A percentile compares a stretch with the other conserved stretches of the same genome.
Conservation (phyloP, 441 rosid species). For the Gossypium davidsonii region DNA sequence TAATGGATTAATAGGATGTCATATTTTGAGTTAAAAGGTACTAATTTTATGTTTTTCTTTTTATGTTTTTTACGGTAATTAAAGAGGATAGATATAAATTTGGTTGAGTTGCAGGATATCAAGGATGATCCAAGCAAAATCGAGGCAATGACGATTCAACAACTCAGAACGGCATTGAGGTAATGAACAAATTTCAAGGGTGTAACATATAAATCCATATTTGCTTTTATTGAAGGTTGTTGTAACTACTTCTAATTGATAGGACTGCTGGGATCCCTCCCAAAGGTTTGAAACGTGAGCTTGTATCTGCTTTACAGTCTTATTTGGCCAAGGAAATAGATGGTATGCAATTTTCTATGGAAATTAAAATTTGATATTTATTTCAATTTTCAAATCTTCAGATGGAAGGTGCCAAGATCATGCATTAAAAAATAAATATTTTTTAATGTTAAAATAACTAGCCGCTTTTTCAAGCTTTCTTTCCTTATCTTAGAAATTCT, state of each 20-base stretch:
- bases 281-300: conserved; percentile 63
- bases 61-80: neutral
- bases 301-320: conserved; percentile 54
- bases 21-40: neutral
- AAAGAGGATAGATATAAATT: conserved; percentile 1
- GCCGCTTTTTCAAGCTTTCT: neutral
- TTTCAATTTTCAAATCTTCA: conserved; percentile 2
- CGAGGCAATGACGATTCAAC: conserved; percentile 65
- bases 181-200: conserved; percentile 21
- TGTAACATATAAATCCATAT: neutral
- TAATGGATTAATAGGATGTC: conserved; percentile 13
- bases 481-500: conserved; percentile 9
- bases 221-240: neutral
- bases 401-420: neutral
- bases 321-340: conserved; percentile 35
- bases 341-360: conserved; percentile 33
- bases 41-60: neutral
- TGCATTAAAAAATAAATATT: neutral
- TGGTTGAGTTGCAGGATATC: conserved; percentile 24
- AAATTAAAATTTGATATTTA: neutral
- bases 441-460: neutral
- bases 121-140: conserved; percentile 41
- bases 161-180: conserved; percentile 64
- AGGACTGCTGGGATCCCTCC: conserved; percentile 67
- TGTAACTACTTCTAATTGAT: conserved; percentile 18